Evolutionary conservation across 106 monocot species (phyloP), one percentile per base, ranked within the genome.

Genomic region (Ottelia alismoides): DNA sequence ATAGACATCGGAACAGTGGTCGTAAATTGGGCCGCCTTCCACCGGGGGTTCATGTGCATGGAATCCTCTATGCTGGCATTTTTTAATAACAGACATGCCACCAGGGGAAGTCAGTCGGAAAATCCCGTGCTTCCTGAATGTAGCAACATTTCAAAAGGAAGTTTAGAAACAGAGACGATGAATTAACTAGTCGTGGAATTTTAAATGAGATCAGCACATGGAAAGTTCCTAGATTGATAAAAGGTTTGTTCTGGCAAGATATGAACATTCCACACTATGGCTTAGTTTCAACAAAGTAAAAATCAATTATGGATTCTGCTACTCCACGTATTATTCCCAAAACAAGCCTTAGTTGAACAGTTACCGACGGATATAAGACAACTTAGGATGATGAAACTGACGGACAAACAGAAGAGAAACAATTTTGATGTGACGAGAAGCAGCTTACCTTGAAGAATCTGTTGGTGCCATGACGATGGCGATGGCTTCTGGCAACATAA

Each of bases 381-480:
- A n/a, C n/a, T n/a, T n/a, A n/a, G n/a, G n/a, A n/a, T n/a, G n/a
- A n/a, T n/a, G n/a, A n/a, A n/a, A n/a, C n/a, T n/a, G n/a, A n/a
- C n/a, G n/a, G n/a, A n/a, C 40, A 43, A 7, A 16, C 10, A 11
- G 48, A 3, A 9, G n/a, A 12, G 25, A 44, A 53, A 56, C 10
- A n/a, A 49, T 35, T 22, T 19, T 22, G 2, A 11, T 14, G 32
- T 2, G 16, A 53, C 3, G 16, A 22, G 53, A 25, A 0, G 27
- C 25, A 4, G 29, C 20, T n/a, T 58, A 84, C 89, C 77, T 84
- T 55, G 80, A 65, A 61, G 30, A 21, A 64, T 90, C 89, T 53
- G 17, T 77, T 48, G 89, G 89, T 49, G 89, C 89, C 89, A 90
- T 84, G 26, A 90, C 89, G 66, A 90, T 84, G 61, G 83, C 89